phyloP scores from a whole-genome alignment of 306 rosid species.

The Mucuna pruriens region DNA sequence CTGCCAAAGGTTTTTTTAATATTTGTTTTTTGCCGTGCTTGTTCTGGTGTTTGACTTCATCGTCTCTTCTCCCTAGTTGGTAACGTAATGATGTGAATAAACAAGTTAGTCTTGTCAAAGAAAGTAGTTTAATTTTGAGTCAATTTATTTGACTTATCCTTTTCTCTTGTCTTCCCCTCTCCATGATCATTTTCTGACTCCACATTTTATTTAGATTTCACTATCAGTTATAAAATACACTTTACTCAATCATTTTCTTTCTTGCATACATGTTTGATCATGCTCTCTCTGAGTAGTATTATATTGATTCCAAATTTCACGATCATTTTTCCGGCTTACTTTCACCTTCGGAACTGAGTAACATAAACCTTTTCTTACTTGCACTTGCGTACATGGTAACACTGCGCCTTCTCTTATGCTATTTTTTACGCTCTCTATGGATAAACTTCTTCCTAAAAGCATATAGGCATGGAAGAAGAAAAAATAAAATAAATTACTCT shows the following conservation, averaged over 20 bases:
- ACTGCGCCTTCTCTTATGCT: not conserved
- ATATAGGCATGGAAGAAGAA: too few relatives aligned
- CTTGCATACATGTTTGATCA: not conserved
- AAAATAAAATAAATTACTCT: too few relatives aligned
- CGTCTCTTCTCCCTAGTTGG: not conserved
- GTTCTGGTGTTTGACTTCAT: not conserved
- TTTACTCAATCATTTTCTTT: not conserved
- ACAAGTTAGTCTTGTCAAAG: slow-evolving; percentile 27
- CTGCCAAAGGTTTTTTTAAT: slow-evolving; percentile 61
- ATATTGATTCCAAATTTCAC: slow-evolving; percentile 6
- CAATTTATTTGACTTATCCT: not conserved
- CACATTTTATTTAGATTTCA: not conserved
- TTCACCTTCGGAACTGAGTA: slow-evolving; percentile 1
- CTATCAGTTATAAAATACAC: slow-evolving; percentile 4
- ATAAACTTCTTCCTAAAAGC: too few relatives aligned
- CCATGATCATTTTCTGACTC: not conserved
- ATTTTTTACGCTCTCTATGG: too few relatives aligned
- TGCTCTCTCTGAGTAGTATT: not conserved
- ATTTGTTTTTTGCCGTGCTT: not conserved
- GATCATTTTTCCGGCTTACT: not conserved
- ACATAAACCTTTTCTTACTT: not conserved
- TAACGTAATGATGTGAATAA: not conserved
- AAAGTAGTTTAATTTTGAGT: not conserved
- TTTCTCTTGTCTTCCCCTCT: not conserved
- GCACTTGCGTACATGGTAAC: not conserved